Base-by-base conservation (phyloP, 1,284 basidiomycete species). In the Abortiporus biennis region DNA sequence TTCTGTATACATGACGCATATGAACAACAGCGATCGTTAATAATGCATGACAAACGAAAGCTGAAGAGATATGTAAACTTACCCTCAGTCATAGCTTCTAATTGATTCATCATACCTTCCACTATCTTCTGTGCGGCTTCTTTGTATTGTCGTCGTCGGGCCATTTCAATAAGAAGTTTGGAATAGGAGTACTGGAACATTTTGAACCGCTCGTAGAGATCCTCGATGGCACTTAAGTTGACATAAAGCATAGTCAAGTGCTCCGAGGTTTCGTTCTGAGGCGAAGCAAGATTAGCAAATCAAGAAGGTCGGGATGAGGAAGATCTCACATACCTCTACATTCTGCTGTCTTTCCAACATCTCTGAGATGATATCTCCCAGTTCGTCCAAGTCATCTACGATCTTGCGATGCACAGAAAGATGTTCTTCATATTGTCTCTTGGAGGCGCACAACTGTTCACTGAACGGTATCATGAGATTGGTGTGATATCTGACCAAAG, bases 311-410 rank as follows among this genome's bases (percentile, higher is more conserved):
- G n/a, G 27, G 23, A 20, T n/a, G 36, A 33, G 39, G 21, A 20
- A n/a, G 27, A 37, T 23, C 17, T 16, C n/a, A 9, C 47, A 19
- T 27, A 83, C 84, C 70, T 88, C 80, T 8, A 85, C 72, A 11
- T 62, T 59, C 44, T 80, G 72, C 56, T 88, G 85, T 15, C 69
- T 72, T 30, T 72, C 68, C 4, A 89, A 61, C 81, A 89, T 87
- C 40, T 83, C 79, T 0, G 68, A 65, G 79, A 90, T 86, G 40
- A 87, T 84, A 16, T 81, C 77, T 1, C 80, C 85, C 3, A 90
- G 68, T 51, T 83, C 78, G 35, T 88, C 84, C 12, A 90, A 66
- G 51, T 82, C 74, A 37, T 75, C 68, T n/a, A 88, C 59, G 4
- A 67, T 72, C 19, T 51, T 59, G 17, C 61, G 56, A 19, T 81